phyloP scores from a whole-genome alignment of 139 green algal genomes.

The Pleodorina starrii region DNA sequence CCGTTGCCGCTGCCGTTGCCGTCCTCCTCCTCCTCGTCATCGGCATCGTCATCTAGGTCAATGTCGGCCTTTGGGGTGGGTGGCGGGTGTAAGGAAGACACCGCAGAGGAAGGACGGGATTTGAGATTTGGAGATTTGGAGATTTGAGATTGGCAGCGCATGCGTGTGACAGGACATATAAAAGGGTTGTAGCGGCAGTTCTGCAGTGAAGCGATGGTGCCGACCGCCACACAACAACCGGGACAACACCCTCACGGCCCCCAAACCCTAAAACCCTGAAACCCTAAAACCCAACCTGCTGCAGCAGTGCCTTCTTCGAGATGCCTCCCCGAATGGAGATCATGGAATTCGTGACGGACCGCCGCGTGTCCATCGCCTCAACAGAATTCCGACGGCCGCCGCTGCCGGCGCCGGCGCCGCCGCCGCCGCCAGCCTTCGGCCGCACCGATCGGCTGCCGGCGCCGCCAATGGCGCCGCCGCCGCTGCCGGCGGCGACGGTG shows the following conservation, averaged over 20 bases:
- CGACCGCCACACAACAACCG: neutral
- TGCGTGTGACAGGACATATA: neutral
- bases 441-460: neutral
- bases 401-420: neutral
- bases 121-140: no score
- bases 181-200: neutral
- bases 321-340: neutral
- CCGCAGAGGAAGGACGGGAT: neutral
- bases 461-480: neutral
- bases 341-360: neutral
- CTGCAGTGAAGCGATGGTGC: neutral
- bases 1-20: no score
- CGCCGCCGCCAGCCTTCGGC: neutral
- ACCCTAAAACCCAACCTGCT: neutral
- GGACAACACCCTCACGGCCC: no score
- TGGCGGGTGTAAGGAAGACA: neutral
- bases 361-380: neutral
- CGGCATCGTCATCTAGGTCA: constrained; percentile 8
- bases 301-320: constrained; percentile 12
- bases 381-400: neutral
- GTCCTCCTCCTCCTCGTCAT: neutral
- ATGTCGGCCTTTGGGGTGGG: neutral
- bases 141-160: no score
- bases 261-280: neutral
- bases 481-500: neutral